These are phyloP conservation scores for Boletellus sp. DNA, from an alignment of 1,284 basidiomycete species.

Conservation along the genomic window DNA sequence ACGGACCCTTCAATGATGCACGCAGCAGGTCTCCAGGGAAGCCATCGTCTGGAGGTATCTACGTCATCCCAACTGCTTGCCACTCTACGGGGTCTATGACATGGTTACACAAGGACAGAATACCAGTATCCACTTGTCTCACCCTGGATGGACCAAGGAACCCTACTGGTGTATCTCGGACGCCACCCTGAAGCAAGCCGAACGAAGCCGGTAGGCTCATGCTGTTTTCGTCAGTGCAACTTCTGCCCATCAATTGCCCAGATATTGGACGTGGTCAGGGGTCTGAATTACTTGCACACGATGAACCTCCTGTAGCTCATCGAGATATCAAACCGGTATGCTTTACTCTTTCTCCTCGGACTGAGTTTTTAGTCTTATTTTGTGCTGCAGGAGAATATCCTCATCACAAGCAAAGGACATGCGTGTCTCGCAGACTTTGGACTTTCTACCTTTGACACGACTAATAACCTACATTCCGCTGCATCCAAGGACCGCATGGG, in stretches of 20 bases:
- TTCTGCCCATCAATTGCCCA: conserved; percentile 1
- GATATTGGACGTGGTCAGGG: conserved; percentile 25
- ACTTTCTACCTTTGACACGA: conserved; percentile 22
- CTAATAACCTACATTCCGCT: conserved; percentile 12
- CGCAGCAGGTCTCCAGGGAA: conserved; percentile 21
- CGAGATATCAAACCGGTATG: conserved; percentile 29
- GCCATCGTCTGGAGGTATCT: conserved; percentile 27
- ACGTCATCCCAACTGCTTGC: conserved; percentile 27
- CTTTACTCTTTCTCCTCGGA: not conserved
- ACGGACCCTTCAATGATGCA: not conserved
- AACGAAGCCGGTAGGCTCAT: conserved; percentile 19
- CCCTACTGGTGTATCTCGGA: conserved; percentile 21
- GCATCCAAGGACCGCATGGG: conserved; percentile 4
- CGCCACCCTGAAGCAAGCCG: conserved; percentile 11
- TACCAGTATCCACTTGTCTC: conserved; percentile 20
- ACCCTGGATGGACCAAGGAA: conserved; percentile 31
- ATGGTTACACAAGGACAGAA: conserved; percentile 1
- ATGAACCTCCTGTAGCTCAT: conserved; percentile 26
- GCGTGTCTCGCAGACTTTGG: conserved; percentile 32
- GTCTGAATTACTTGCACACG: conserved; percentile 26
- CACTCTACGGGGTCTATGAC: conserved; percentile 23
- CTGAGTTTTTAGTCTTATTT: not conserved
- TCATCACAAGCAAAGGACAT: conserved; percentile 19
- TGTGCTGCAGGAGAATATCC: conserved; percentile 24
- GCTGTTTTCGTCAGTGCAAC: not conserved